A percentile compares a stretch with the other conserved stretches of the same genome.
phyloP scores from a whole-genome alignment of 345 rosid genomes.

The Theobroma cacao region DNA sequence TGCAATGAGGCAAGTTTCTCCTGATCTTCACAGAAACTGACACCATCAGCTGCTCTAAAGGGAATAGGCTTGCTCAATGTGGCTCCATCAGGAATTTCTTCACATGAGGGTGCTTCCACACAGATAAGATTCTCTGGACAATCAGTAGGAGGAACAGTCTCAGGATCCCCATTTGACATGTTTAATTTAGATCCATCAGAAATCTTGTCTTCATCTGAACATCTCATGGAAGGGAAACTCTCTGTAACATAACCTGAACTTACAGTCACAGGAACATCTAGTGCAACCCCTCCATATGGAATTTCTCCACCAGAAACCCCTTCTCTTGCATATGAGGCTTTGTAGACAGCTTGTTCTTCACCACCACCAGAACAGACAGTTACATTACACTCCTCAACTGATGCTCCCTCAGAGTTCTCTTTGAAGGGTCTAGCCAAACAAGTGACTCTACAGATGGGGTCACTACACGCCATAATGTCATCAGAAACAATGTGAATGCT shows the following conservation, averaged over 20 bases:
- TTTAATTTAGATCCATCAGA: constrained; percentile 5
- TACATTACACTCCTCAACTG: constrained; percentile 13
- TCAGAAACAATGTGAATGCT: constrained; percentile 16
- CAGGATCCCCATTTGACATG: constrained; percentile 6
- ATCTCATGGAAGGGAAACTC: constrained; percentile 8
- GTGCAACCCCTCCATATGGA: constrained; percentile 22
- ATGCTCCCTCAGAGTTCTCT: constrained; percentile 13
- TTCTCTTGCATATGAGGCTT: constrained; percentile 17
- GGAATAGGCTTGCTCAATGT: neutral
- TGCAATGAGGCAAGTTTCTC: constrained; percentile 10
- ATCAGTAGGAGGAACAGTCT: neutral
- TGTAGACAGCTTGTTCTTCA: constrained; percentile 22
- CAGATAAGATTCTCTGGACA: neutral
- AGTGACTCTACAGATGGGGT: constrained; percentile 11
- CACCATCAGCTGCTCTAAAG: neutral
- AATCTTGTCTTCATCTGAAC: constrained; percentile 7
- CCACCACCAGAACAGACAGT: constrained; percentile 16
- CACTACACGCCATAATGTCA: constrained; percentile 16
- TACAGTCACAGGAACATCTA: constrained; percentile 15
- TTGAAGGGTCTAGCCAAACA: constrained; percentile 11
- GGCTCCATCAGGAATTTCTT: neutral
- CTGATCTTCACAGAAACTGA: neutral
- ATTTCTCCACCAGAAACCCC: constrained; percentile 23
- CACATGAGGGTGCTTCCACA: neutral
- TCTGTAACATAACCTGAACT: constrained; percentile 23